Percentiles rank a stretch among this genome's conserved stretches.
phyloP scores from a whole-genome alignment of 768 basidiomycete species.

The Leucosporidium scottii region DNA sequence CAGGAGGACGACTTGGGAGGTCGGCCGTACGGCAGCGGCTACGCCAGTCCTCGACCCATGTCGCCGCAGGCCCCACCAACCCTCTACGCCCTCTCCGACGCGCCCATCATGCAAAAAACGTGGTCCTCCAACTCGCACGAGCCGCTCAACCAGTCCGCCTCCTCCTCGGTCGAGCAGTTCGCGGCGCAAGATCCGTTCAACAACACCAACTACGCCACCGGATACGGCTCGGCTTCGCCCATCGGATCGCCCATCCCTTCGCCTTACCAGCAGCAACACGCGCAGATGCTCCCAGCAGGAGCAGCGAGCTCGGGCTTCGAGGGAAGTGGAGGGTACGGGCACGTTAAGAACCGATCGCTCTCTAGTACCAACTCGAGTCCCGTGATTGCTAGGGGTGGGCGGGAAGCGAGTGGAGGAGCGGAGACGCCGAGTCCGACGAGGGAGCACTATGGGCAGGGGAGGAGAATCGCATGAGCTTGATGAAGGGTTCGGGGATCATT shows the following conservation, averaged over 20 bases:
- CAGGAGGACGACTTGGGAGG: constrained; percentile 5
- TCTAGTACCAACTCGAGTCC: not conserved
- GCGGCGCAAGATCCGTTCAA: not conserved
- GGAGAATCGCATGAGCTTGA: not conserved
- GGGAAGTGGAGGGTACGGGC: not conserved
- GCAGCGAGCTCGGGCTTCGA: not conserved
- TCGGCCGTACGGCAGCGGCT: constrained; percentile 11
- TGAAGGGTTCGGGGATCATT: not conserved
- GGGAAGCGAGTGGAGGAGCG: not conserved
- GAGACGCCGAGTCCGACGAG: constrained; percentile 6
- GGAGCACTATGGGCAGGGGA: constrained; percentile 4
- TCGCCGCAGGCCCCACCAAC: not conserved
- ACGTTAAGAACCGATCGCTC: not conserved
- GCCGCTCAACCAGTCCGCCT: constrained; percentile 10
- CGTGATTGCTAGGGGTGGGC: not conserved
- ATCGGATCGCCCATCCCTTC: not conserved
- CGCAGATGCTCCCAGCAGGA: not conserved
- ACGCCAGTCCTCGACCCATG: not conserved
- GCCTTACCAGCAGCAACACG: not conserved
- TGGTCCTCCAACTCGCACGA: constrained; percentile 3
- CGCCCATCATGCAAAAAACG: constrained; percentile 15
- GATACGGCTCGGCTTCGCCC: not conserved
- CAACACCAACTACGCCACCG: not conserved
- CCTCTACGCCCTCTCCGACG: constrained; percentile 25
- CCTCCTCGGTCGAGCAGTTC: constrained; percentile 7